These are phyloP conservation scores for Cyberlindnera suaveolens DNA, from an alignment of 805 yeast species.

Conservation along the genomic window DNA sequence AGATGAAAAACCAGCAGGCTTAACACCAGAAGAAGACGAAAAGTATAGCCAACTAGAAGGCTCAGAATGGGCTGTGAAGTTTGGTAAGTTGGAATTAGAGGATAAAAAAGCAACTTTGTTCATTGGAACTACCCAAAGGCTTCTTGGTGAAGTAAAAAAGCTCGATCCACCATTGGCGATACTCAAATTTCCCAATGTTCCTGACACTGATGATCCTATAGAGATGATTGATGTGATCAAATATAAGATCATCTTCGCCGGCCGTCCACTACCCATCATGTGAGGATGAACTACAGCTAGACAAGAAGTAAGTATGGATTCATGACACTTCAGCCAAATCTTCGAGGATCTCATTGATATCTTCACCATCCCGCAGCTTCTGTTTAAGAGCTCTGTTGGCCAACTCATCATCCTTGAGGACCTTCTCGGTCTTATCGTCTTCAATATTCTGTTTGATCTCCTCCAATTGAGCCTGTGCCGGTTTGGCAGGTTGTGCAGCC, in stretches of 20 bases:
- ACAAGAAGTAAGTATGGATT: background rate
- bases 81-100: conserved; percentile 45
- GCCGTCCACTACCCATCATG: conserved; percentile 77
- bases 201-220: conserved; percentile 27
- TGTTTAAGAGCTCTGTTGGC: conserved; percentile 3
- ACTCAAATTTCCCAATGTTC: conserved; percentile 35
- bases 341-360: conserved; percentile 14
- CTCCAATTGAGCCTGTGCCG: conserved; percentile 17
- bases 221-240: conserved; percentile 53
- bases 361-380: conserved; percentile 7
- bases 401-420: too few relatives aligned
- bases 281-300: conserved; percentile 20
- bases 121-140: conserved; percentile 64
- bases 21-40: conserved; percentile 28
- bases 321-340: conserved; percentile 9
- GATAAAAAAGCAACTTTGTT: conserved; percentile 46
- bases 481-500: conserved; percentile 23
- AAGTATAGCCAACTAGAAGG: conserved; percentile 30
- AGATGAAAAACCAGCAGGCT: conserved; percentile 24
- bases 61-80: conserved; percentile 39
- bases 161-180: conserved; percentile 64
- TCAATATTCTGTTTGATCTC: conserved; percentile 5
- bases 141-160: conserved; percentile 53
- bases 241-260: conserved; percentile 54
- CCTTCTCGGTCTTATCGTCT: background rate